Evolutionary conservation across 768 basidiomycete genomes (phyloP), one percentile per base, ranked within the genome.

Genomic region (Ramaria sp.): DNA sequence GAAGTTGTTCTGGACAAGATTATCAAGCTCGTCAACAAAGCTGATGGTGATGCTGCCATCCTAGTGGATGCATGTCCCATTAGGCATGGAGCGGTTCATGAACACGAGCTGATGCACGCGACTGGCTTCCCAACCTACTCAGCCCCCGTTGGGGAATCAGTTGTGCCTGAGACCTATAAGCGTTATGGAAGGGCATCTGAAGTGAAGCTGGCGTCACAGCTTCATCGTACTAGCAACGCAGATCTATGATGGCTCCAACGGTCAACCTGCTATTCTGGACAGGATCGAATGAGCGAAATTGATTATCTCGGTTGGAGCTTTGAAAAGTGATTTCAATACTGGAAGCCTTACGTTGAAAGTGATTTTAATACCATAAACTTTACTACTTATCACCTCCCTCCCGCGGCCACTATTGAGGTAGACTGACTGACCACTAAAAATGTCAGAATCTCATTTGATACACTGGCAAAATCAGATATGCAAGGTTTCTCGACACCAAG

Each of bases 281-380:
- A 78, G 74, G 57, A 80, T 93, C 27, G 90, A 94, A 67, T 71
- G 64, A 2, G 81, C 88, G 3, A 85, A 83, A 59, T 71, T 93
- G 41, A 80, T 89, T 49, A 63, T 94, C 12, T 85, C 85, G 12
- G 70, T 94, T 56, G 88, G 88, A 3, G 67, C 71, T 0, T 69
- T 88, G 48, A 79, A 78, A 63, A 81, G 77, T 44, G 90, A 94
- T 65, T 91, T 89, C 72, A 94, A 94, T 67, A 88, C 87, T 1
- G 91, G 89, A 30, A 85, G 85, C 66, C 92, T 90, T 67, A 84
- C n/a, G n/a, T n/a, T n/a, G n/a, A n/a, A n/a, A n/a, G n/a, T n/a
- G n/a, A n/a, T n/a, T n/a, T n/a, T n/a, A n/a, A n/a, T n/a, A n/a
- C n/a, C n/a, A n/a, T n/a, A n/a, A n/a, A n/a, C n/a, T n/a, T n/a